These are phyloP conservation scores for Staphylotrichum tortipilum DNA, from an alignment of 495 filamentous ascomycete species.

Conservation along the genomic window DNA sequence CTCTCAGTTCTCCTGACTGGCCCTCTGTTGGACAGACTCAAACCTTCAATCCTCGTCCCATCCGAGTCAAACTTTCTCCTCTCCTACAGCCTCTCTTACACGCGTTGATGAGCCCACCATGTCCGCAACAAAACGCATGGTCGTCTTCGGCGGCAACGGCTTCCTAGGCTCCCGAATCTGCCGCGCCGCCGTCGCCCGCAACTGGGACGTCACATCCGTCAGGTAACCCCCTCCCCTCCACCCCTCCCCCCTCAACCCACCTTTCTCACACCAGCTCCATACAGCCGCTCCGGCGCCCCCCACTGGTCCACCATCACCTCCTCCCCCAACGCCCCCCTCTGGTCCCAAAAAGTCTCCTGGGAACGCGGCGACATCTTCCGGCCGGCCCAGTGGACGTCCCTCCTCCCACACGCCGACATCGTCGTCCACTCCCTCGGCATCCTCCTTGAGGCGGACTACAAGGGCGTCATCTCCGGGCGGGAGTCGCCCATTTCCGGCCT, in stretches of 20 bases:
- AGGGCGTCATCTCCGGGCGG: constrained; percentile 73
- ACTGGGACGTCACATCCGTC: constrained; percentile 84
- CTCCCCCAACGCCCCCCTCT: constrained; percentile 61
- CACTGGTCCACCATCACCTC: constrained; percentile 72
- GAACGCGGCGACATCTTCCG: constrained; percentile 76
- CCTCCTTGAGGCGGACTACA: constrained; percentile 96
- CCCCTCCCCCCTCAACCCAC: not conserved
- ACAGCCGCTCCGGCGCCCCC: constrained; percentile 80
- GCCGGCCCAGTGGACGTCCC: constrained; percentile 63
- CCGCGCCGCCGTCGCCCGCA: constrained; percentile 68
- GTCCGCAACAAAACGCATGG: constrained; percentile 53
- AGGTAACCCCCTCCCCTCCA: constrained; percentile 44
- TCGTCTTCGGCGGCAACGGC: constrained; percentile 92
- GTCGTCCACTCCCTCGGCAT: constrained; percentile 94
- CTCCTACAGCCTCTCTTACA: not conserved
- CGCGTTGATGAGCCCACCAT: constrained; percentile 16
- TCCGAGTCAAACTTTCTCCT: no score
- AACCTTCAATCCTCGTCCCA: no score
- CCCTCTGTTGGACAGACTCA: no score
- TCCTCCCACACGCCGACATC: constrained; percentile 64
- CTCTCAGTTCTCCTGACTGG: no score
- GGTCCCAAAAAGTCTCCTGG: constrained; percentile 79
- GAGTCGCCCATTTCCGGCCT: constrained; percentile 70
- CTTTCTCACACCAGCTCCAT: not conserved
- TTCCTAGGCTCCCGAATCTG: constrained; percentile 92